phyloP scores from a whole-genome alignment of 805 yeast species.

The Hyphopichia homilentoma region DNA sequence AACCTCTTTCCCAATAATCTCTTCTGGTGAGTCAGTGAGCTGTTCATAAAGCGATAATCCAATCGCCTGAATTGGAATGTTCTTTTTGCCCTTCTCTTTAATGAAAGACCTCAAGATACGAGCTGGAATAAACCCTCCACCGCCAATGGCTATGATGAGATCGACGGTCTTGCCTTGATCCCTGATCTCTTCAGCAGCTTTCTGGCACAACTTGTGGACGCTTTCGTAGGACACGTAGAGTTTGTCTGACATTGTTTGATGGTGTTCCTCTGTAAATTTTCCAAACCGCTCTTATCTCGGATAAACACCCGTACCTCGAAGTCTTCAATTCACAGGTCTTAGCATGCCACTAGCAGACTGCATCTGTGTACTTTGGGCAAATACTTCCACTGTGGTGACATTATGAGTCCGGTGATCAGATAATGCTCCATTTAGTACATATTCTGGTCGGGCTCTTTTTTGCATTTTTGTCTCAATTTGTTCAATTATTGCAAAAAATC shows the following conservation, averaged over 20 bases:
- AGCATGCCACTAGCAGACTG: too few relatives aligned
- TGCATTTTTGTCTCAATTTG: too few relatives aligned
- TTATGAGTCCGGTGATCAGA: too few relatives aligned
- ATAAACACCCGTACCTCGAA: too few relatives aligned
- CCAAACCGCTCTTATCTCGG: too few relatives aligned
- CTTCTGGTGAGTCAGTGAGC: conserved; percentile 43
- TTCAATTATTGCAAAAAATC: too few relatives aligned
- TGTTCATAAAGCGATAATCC: conserved; percentile 64
- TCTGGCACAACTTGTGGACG: conserved; percentile 79
- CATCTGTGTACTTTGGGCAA: too few relatives aligned
- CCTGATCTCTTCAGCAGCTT: conserved; percentile 52
- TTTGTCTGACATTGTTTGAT: conserved; percentile 32
- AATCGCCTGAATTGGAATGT: conserved; percentile 68
- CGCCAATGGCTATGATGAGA: conserved; percentile 64
- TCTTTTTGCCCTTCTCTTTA: conserved; percentile 55
- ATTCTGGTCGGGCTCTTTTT: too few relatives aligned
- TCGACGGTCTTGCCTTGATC: conserved; percentile 45
- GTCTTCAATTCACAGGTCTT: too few relatives aligned
- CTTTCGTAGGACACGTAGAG: conserved; percentile 72
- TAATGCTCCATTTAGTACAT: too few relatives aligned
- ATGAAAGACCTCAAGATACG: conserved; percentile 63
- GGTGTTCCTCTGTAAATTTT: too few relatives aligned
- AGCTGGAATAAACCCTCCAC: conserved; percentile 72
- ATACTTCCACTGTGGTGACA: too few relatives aligned
- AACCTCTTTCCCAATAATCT: conserved; percentile 72